phyloP scores from a whole-genome alignment of 2,329 filamentous ascomycete genomes.

The Zelopaecilomyces penicillatus region DNA sequence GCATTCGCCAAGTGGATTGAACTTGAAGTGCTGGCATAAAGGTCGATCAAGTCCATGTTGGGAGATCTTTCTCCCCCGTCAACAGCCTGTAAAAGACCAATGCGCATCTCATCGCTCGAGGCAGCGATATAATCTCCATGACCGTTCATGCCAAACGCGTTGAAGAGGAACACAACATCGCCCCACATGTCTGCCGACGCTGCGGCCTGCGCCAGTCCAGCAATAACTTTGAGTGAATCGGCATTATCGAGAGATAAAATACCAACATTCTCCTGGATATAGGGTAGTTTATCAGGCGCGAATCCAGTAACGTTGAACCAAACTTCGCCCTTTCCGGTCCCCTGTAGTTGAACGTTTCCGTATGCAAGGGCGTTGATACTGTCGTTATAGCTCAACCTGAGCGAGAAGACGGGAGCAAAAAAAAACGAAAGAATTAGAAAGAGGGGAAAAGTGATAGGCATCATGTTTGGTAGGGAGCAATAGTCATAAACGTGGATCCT shows the following conservation, averaged over 20 bases:
- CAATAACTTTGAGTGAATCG: constrained; percentile 1
- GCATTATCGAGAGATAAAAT: background rate
- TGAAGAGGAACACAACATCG: constrained; percentile 6
- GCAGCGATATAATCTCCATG: constrained; percentile 3
- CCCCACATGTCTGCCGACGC: constrained; percentile 6
- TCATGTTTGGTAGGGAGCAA: too few species aligned
- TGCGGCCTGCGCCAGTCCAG: background rate
- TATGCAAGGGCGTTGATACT: background rate
- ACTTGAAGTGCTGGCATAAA: constrained; percentile 5
- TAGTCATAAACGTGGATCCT: too few species aligned
- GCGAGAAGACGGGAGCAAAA: too few species aligned
- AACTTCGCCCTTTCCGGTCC: background rate
- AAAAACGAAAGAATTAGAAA: too few species aligned
- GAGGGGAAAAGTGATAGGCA: too few species aligned
- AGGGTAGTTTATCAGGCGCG: constrained; percentile 1
- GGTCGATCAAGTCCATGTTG: constrained; percentile 2
- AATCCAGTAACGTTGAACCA: constrained; percentile 2
- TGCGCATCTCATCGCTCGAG: constrained; percentile 1
- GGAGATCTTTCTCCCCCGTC: background rate
- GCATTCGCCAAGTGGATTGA: constrained; percentile 3
- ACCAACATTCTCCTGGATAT: constrained; percentile 2
- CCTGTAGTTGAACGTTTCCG: background rate
- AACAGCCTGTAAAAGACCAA: constrained; percentile 2
- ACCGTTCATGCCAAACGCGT: constrained; percentile 7
- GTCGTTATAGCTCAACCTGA: background rate